phyloP scores from a whole-genome alignment of 768 basidiomycete genomes.

The Leccinum ochraceum region DNA sequence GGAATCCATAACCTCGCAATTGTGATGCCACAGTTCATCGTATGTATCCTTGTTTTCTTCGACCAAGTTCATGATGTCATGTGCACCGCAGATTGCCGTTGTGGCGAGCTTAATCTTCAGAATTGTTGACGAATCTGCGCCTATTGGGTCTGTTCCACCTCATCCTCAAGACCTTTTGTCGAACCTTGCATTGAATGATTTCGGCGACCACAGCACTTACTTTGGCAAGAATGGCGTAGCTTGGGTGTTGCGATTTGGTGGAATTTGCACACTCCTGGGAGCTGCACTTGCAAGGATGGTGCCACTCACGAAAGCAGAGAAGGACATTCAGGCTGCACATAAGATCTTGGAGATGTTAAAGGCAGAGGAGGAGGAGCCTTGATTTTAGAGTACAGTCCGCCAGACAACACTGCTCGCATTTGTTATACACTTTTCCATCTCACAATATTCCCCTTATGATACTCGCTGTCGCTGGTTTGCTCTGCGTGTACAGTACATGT shows the following conservation, averaged over 20 bases:
- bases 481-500: background rate
- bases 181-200: constrained; percentile 18
- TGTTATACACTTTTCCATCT: constrained; percentile 5
- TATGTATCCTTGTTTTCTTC: constrained; percentile 41
- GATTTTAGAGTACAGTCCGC: constrained; percentile 15
- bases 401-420: constrained; percentile 18
- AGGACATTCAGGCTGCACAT: constrained; percentile 80
- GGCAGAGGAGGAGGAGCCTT: constrained; percentile 55
- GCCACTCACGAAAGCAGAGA: constrained; percentile 88
- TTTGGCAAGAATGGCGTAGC: constrained; percentile 87
- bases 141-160: constrained; percentile 14
- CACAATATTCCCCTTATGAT: background rate
- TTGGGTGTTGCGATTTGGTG: constrained; percentile 93
- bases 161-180: constrained; percentile 37
- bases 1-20: constrained; percentile 96
- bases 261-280: constrained; percentile 78
- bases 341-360: constrained; percentile 77
- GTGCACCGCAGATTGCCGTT: constrained; percentile 67
- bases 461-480: background rate
- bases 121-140: constrained; percentile 58
- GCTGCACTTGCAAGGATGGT: constrained; percentile 80
- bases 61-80: background rate
- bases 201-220: constrained; percentile 55
- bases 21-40: constrained; percentile 92
- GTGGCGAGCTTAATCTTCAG: constrained; percentile 88